These are phyloP conservation scores for Cicer yamashitae DNA, from an alignment of 306 rosid genomes.

Conservation along the genomic window DNA sequence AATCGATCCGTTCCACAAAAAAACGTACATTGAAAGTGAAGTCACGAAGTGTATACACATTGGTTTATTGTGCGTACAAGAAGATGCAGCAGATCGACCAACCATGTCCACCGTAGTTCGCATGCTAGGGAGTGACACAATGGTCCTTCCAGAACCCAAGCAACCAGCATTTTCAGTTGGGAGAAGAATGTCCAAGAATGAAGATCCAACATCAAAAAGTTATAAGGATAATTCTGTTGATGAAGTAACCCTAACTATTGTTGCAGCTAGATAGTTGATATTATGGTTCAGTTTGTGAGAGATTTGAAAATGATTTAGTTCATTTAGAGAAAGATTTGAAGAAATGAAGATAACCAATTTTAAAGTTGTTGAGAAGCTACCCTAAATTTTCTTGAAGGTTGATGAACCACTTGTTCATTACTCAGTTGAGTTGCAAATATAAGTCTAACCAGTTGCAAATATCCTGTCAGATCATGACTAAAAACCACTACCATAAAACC, in stretches of 20 bases:
- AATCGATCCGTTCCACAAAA: conserved; percentile 48
- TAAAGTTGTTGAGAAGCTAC: neutral
- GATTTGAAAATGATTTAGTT: neutral
- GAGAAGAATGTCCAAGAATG: neutral
- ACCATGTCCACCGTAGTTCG: conserved; percentile 50
- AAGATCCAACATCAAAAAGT: conserved; percentile 34
- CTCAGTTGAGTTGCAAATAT: neutral
- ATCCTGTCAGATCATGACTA: neutral
- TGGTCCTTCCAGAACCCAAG: conserved; percentile 47
- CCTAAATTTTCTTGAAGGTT: neutral
- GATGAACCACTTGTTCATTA: neutral
- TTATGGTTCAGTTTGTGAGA: neutral
- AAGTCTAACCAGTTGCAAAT: neutral
- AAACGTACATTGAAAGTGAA: conserved; percentile 3
- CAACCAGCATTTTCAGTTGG: conserved; percentile 48
- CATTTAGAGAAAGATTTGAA: neutral
- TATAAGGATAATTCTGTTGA: conserved; percentile 36
- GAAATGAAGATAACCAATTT: neutral
- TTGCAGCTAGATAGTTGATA: neutral
- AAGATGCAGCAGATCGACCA: conserved; percentile 54
- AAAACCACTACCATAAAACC: too few relatives aligned
- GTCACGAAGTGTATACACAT: conserved; percentile 51
- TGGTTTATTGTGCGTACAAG: conserved; percentile 57
- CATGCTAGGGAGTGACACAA: conserved; percentile 45
- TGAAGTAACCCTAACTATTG: neutral